Evolutionary conservation across 2,329 filamentous ascomycete genomes (phyloP).

Genomic region (Trichothecium roseum): DNA sequence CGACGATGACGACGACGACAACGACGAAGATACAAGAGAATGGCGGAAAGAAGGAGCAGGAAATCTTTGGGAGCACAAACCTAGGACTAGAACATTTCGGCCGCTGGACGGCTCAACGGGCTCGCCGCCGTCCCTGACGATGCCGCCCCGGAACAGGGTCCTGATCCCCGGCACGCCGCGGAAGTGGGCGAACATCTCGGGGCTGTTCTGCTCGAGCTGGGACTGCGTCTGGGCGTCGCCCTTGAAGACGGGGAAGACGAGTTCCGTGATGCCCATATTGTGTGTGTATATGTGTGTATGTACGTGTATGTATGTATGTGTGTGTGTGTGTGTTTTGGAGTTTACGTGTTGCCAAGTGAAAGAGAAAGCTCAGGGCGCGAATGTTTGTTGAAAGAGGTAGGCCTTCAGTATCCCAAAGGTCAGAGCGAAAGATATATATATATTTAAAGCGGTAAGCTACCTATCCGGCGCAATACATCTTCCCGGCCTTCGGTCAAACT

Average conservation of each 20-base stretch:
- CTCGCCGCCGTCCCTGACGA: conserved; percentile 8
- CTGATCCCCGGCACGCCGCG: neutral
- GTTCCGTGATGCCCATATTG: neutral
- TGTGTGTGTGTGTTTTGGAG: neutral
- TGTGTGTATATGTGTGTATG: neutral
- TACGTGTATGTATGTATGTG: neutral
- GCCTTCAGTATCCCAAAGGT: no score
- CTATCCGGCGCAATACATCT: no score
- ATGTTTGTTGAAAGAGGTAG: neutral
- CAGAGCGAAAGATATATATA: no score
- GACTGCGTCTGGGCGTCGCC: neutral
- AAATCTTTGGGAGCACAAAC: no score
- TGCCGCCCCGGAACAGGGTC: neutral
- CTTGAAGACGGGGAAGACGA: neutral
- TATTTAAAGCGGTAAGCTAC: no score
- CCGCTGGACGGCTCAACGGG: no score
- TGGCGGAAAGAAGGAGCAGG: no score
- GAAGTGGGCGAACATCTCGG: neutral
- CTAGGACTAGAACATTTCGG: no score
- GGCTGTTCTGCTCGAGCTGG: neutral
- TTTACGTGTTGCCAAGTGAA: neutral
- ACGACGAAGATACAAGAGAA: no score
- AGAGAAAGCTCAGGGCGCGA: neutral
- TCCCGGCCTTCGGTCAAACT: no score
- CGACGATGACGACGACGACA: no score